A percentile compares a stretch with the other conserved stretches of the same genome.
Conservation (phyloP, 2,329 filamentous ascomycete species). For the Chaetomiaceae sp. region DNA sequence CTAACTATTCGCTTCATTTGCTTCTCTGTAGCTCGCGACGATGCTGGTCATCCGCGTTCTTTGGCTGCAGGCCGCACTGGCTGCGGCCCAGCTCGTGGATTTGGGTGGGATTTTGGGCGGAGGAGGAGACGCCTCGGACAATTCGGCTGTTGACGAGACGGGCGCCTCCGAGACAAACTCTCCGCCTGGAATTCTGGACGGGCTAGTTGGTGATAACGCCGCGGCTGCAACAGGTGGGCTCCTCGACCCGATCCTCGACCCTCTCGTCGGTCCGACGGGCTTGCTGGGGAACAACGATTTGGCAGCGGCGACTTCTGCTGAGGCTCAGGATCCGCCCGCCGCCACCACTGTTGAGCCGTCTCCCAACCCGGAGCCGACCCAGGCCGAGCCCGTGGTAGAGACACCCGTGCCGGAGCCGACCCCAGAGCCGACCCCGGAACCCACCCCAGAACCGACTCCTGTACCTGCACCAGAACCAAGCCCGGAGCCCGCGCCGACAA, state of each 20-base stretch:
- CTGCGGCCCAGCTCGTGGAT: slow-evolving; percentile 15
- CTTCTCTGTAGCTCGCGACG: slow-evolving; percentile 3
- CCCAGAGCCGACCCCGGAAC: background rate
- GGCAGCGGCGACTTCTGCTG: background rate
- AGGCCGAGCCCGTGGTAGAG: slow-evolving; percentile 6
- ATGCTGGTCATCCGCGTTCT: slow-evolving; percentile 25
- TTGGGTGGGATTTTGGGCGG: slow-evolving; percentile 8
- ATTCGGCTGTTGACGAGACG: slow-evolving; percentile 5
- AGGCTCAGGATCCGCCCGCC: background rate
- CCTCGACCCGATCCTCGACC: slow-evolving; percentile 4
- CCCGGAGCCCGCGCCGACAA: background rate
- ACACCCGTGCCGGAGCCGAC: slow-evolving; percentile 8
- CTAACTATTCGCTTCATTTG: background rate
- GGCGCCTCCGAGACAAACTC: background rate
- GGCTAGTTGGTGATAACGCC: background rate
- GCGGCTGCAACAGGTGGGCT: background rate
- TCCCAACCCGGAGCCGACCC: slow-evolving; percentile 8
- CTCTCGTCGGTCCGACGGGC: slow-evolving; percentile 9
- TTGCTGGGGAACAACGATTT: slow-evolving; percentile 1
- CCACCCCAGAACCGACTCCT: background rate
- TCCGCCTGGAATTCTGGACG: slow-evolving; percentile 1
- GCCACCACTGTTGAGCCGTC: background rate
- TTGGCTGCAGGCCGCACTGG: slow-evolving; percentile 22
- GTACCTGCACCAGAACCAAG: background rate
- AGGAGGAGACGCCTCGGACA: background rate